phyloP scores from a whole-genome alignment of 345 rosid species.

The Eucalyptus victrix region DNA sequence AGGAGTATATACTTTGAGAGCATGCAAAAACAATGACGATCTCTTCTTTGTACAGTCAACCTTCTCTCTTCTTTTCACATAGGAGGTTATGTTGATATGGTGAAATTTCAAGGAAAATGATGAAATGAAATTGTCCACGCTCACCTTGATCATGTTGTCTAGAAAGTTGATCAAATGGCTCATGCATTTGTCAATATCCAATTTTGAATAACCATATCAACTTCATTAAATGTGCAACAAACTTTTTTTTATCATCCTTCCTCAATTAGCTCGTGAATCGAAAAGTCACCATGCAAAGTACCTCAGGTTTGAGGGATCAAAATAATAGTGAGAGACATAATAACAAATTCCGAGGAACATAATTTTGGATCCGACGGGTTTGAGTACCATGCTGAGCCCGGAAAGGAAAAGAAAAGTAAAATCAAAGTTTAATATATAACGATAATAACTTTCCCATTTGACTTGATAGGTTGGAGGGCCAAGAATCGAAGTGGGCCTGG shows the following conservation, averaged over 20 bases:
- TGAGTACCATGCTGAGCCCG: not conserved
- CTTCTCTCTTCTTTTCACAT: not conserved
- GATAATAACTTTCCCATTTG: not conserved
- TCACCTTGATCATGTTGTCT: no score
- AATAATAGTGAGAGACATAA: not conserved
- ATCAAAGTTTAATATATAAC: no score
- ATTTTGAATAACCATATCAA: not conserved
- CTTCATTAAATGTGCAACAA: not conserved
- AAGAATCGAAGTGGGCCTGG: not conserved
- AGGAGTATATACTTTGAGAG: not conserved
- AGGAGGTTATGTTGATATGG: not conserved
- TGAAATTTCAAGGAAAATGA: not conserved
- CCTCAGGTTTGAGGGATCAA: accelerated
- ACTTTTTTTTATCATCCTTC: accelerated
- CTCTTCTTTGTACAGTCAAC: not conserved
- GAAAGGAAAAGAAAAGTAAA: not conserved
- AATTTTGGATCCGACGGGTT: not conserved
- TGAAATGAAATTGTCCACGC: not conserved
- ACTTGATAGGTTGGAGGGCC: not conserved
- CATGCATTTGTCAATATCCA: no score
- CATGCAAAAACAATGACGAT: not conserved
- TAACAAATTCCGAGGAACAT: not conserved
- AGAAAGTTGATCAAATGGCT: no score
- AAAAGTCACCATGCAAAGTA: not conserved
- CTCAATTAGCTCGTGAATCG: accelerated